A percentile compares a stretch with the other conserved stretches of the same genome.
These are phyloP conservation scores for Rutstroemia sydowiana DNA, from an alignment of 2,329 filamentous ascomycete species.

Conservation along the genomic window DNA sequence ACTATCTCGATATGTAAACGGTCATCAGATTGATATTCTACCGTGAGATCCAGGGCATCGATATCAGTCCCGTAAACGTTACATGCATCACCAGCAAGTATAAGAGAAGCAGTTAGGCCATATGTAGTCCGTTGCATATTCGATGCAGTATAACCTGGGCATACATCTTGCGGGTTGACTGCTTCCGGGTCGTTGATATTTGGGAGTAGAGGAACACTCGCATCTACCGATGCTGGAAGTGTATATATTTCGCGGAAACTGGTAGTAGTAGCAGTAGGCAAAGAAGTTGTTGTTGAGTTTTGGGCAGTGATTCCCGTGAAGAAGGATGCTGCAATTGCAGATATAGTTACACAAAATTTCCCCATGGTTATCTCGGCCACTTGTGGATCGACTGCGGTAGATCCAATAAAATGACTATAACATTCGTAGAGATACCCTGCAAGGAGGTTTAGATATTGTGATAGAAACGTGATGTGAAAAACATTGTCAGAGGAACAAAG, in stretches of 20 bases:
- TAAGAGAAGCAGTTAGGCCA: conserved; percentile 62
- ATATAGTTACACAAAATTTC: conserved; percentile 10
- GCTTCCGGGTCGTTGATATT: conserved; percentile 60
- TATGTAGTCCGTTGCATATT: conserved; percentile 46
- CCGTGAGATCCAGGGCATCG: conserved; percentile 54
- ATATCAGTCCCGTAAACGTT: conserved; percentile 75
- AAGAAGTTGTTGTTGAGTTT: conserved; percentile 11
- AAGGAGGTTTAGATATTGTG: too few species aligned
- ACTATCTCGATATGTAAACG: conserved; percentile 64
- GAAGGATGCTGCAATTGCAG: conserved; percentile 11
- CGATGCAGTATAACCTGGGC: conserved; percentile 61
- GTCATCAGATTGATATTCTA: conserved; percentile 59
- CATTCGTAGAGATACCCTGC: neutral
- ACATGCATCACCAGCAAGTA: conserved; percentile 62
- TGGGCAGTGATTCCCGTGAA: conserved; percentile 13
- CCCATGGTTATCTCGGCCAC: conserved; percentile 11
- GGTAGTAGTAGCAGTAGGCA: conserved; percentile 11
- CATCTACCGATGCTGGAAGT: conserved; percentile 38
- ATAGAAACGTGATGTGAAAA: neutral
- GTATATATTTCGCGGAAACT: conserved; percentile 34
- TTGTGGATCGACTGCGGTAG: neutral
- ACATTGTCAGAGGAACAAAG: too few species aligned
- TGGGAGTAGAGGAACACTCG: conserved; percentile 44
- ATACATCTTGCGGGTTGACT: conserved; percentile 43
- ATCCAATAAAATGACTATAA: neutral